phyloP scores from a whole-genome alignment of 345 rosid genomes.

The Firmiana major region DNA sequence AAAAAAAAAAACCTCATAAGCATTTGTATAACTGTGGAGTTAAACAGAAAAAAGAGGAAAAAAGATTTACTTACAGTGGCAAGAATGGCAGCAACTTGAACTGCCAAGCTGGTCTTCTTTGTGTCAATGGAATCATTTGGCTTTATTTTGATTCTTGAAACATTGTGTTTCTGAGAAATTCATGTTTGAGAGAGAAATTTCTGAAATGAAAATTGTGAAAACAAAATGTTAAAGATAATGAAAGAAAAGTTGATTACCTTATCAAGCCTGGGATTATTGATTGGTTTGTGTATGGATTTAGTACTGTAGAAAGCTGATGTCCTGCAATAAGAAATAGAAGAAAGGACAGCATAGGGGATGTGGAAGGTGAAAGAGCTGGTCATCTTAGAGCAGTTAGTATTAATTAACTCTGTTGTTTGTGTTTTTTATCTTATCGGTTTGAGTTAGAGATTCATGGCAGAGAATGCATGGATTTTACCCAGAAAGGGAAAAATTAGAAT shows the following conservation, averaged over 20 bases:
- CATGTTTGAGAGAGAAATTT: neutral
- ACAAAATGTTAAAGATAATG: neutral
- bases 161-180: neutral
- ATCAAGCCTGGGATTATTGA: neutral
- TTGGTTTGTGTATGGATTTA: neutral
- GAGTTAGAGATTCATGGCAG: constrained; percentile 3
- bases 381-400: neutral
- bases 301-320: neutral
- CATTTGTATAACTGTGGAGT: neutral
- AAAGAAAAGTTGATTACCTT: neutral
- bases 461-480: constrained; percentile 4
- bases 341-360: constrained; percentile 7
- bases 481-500: neutral
- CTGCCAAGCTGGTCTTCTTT: constrained; percentile 42
- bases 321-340: neutral
- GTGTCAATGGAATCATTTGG: constrained; percentile 13
- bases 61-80: constrained; percentile 44
- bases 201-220: neutral
- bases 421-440: neutral
- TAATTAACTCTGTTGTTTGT: neutral
- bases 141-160: neutral
- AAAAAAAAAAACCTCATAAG: neutral
- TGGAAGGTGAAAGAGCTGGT: neutral
- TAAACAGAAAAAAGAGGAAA: neutral
- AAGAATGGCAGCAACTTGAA: constrained; percentile 54